A percentile compares a stretch with the other conserved stretches of the same genome.
Evolutionary conservation across 1,284 basidiomycete genomes (phyloP).

Genomic region (Agaricales sp.): DNA sequence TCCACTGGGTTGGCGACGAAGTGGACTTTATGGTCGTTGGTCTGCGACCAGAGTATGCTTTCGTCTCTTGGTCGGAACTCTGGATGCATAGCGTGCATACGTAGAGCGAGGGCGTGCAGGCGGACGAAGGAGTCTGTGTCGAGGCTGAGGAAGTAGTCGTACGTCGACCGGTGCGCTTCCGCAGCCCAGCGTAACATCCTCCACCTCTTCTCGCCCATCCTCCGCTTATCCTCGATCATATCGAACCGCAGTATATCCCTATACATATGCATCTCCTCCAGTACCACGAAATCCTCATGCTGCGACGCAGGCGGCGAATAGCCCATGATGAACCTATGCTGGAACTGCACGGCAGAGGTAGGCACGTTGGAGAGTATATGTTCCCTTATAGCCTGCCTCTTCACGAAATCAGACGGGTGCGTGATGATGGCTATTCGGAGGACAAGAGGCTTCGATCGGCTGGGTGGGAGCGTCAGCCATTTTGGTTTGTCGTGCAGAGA

Average conservation of each 20-base stretch:
- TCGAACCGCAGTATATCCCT: background rate
- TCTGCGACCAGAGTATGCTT: background rate
- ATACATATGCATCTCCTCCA: background rate
- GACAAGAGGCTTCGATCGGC: background rate
- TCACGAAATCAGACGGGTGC: background rate
- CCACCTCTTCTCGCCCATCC: constrained; percentile 1
- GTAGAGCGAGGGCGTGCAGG: background rate
- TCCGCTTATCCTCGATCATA: background rate
- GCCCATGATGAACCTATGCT: background rate
- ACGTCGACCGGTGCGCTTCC: background rate
- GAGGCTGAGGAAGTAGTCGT: constrained; percentile 2
- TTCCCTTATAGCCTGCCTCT: background rate
- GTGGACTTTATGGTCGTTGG: constrained; percentile 1
- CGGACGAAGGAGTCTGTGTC: background rate
- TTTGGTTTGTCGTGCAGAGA: background rate
- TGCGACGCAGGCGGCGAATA: background rate
- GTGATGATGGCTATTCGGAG: background rate
- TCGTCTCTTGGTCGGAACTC: background rate
- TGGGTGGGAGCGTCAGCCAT: background rate
- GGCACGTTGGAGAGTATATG: background rate
- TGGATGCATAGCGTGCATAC: background rate
- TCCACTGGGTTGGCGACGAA: constrained; percentile 1
- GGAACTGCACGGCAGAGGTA: background rate
- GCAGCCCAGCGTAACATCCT: background rate
- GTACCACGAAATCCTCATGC: background rate